phyloP scores from a whole-genome alignment of 805 yeast species.

The Schizosaccharomyces lindneri region DNA sequence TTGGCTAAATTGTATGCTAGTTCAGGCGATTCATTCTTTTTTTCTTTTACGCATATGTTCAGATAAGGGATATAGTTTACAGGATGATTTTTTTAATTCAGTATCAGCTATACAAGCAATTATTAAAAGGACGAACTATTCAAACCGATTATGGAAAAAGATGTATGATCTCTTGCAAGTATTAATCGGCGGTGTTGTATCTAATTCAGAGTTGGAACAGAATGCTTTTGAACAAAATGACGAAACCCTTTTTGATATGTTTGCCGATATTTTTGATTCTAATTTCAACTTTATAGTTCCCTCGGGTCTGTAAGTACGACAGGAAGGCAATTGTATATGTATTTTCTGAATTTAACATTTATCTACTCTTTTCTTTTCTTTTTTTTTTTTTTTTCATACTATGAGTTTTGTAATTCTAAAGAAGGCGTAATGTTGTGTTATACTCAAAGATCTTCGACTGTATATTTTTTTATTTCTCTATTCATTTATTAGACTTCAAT shows the following conservation, averaged over 20 bases:
- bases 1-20: not conserved
- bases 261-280: not conserved
- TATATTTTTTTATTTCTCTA: too few relatives aligned
- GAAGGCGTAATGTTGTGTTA: too few relatives aligned
- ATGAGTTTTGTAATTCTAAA: too few relatives aligned
- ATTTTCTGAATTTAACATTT: too few relatives aligned
- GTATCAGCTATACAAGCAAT: not conserved
- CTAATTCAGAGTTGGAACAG: not conserved
- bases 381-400: too few relatives aligned
- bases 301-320: too few relatives aligned
- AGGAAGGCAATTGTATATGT: too few relatives aligned
- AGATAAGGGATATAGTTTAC: not conserved
- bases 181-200: not conserved
- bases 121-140: not conserved
- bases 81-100: not conserved
- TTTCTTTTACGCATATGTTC: not conserved
- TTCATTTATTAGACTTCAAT: too few relatives aligned
- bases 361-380: too few relatives aligned
- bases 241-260: not conserved
- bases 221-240: not conserved
- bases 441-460: too few relatives aligned
- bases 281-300: not conserved
- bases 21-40: not conserved
- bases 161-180: not conserved
- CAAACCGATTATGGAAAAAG: not conserved